Evolutionary conservation across 805 yeast genomes (phyloP).

Genomic region (Ogataea angusta): DNA sequence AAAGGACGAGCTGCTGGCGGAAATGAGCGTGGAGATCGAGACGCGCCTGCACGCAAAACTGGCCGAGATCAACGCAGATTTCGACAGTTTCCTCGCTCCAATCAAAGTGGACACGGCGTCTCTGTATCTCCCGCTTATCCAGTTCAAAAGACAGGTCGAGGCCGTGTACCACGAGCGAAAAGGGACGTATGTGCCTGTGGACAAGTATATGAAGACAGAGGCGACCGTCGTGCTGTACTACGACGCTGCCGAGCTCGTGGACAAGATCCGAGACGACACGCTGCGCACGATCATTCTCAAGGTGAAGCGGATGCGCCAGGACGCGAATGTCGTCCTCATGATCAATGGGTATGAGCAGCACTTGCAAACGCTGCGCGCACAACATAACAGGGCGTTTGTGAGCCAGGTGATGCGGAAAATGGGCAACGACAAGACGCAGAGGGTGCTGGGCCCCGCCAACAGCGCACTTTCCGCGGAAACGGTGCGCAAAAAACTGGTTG

Average conservation of each 20-base stretch:
- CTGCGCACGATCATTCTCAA: conserved; percentile 22
- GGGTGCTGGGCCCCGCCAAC: conserved; percentile 11
- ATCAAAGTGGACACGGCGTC: conserved; percentile 20
- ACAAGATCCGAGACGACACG: conserved; percentile 29
- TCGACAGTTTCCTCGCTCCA: conserved; percentile 13
- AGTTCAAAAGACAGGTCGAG: conserved; percentile 49
- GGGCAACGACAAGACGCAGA: conserved; percentile 10
- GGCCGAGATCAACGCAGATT: conserved; percentile 24
- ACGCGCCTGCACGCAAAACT: conserved; percentile 28
- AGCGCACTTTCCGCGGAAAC: conserved; percentile 10
- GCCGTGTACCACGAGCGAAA: conserved; percentile 46
- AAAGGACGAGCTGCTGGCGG: conserved; percentile 48
- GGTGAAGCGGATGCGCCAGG: conserved; percentile 22
- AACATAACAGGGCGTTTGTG: conserved; percentile 46
- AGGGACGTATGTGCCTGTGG: conserved; percentile 56
- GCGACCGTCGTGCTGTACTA: conserved; percentile 42
- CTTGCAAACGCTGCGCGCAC: conserved; percentile 40
- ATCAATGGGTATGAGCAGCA: conserved; percentile 49
- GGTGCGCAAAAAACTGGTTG: conserved; percentile 32
- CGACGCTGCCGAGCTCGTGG: conserved; percentile 44
- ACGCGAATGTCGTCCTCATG: conserved; percentile 39
- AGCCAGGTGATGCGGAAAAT: conserved; percentile 23
- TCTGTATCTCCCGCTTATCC: conserved; percentile 41
- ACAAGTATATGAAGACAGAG: conserved; percentile 39
- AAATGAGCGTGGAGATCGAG: conserved; percentile 48